Percentiles rank a stretch among this genome's conserved stretches.
phyloP scores from a whole-genome alignment of 768 basidiomycete genomes.

The Cytidiella melzeri region DNA sequence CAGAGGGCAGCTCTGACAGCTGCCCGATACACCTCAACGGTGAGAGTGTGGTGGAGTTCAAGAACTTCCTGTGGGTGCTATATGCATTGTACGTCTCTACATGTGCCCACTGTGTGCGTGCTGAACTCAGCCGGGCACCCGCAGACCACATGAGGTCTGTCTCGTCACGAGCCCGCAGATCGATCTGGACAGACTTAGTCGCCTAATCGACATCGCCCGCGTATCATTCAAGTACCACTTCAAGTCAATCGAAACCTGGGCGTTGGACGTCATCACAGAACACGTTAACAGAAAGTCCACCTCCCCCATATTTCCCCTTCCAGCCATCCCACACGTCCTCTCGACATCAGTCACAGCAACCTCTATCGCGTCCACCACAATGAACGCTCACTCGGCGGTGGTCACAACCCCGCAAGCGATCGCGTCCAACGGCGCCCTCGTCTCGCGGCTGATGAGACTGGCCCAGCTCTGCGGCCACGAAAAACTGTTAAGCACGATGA shows the following conservation, averaged over 20 bases:
- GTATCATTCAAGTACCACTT: conserved; percentile 72
- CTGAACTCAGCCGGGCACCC: not conserved
- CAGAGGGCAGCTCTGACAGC: conserved; percentile 58
- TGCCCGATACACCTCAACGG: conserved; percentile 60
- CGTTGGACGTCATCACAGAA: conserved; percentile 66
- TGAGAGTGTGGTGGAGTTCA: conserved; percentile 60
- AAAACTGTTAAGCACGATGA: conserved; percentile 53
- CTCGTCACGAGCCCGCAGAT: conserved; percentile 40
- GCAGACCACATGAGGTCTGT: conserved; percentile 57
- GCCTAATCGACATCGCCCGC: conserved; percentile 56
- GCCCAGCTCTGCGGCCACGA: conserved; percentile 65
- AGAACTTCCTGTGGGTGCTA: conserved; percentile 69
- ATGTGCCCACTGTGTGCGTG: not conserved
- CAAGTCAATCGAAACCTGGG: conserved; percentile 70
- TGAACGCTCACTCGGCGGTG: conserved; percentile 21
- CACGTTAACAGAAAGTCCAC: conserved; percentile 50
- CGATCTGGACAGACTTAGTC: conserved; percentile 35
- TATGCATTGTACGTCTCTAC: conserved; percentile 56
- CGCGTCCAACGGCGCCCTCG: conserved; percentile 9
- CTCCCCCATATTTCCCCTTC: conserved; percentile 28
- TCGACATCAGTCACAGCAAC: conserved; percentile 30
- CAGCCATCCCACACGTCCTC: conserved; percentile 28
- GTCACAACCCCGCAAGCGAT: conserved; percentile 26
- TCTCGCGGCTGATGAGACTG: conserved; percentile 50
- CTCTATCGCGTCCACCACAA: conserved; percentile 6